phyloP scores from a whole-genome alignment of 2,329 filamentous ascomycete genomes.

The Cercospora nicotianae region DNA sequence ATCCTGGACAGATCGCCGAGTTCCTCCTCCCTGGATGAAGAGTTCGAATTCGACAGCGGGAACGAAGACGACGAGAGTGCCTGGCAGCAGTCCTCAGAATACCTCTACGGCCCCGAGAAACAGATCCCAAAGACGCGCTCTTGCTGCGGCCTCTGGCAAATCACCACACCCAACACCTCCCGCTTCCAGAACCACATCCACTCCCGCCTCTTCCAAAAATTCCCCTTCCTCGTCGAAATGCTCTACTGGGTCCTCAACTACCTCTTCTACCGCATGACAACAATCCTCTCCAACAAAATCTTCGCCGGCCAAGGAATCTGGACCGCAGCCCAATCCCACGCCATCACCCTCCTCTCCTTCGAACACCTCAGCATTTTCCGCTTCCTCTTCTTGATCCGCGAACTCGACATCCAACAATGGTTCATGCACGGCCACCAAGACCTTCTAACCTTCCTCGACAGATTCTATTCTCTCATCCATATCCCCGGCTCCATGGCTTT shows the following conservation, averaged over 20 bases:
- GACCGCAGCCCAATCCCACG: constrained; percentile 57
- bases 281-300: constrained; percentile 36
- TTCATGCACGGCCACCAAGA: constrained; percentile 57
- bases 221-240: constrained; percentile 70
- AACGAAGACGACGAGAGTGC: constrained; percentile 38
- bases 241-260: constrained; percentile 71
- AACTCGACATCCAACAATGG: constrained; percentile 57
- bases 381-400: constrained; percentile 54
- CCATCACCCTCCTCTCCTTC: constrained; percentile 54
- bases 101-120: constrained; percentile 38
- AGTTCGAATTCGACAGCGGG: constrained; percentile 41
- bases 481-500: constrained; percentile 60
- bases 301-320: constrained; percentile 51
- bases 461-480: constrained; percentile 59
- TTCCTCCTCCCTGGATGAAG: constrained; percentile 35
- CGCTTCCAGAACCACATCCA: constrained; percentile 62
- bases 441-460: constrained; percentile 57
- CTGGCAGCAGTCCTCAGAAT: constrained; percentile 16
- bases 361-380: constrained; percentile 53
- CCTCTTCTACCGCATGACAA: constrained; percentile 60
- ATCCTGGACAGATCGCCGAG: constrained; percentile 37
- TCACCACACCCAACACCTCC: constrained; percentile 41
- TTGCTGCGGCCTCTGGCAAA: constrained; percentile 53
- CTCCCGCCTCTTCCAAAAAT: constrained; percentile 64
- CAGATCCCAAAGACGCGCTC: constrained; percentile 51